phyloP scores from a whole-genome alignment of 23 red algal species.

The Pyropia haitanensis region DNA sequence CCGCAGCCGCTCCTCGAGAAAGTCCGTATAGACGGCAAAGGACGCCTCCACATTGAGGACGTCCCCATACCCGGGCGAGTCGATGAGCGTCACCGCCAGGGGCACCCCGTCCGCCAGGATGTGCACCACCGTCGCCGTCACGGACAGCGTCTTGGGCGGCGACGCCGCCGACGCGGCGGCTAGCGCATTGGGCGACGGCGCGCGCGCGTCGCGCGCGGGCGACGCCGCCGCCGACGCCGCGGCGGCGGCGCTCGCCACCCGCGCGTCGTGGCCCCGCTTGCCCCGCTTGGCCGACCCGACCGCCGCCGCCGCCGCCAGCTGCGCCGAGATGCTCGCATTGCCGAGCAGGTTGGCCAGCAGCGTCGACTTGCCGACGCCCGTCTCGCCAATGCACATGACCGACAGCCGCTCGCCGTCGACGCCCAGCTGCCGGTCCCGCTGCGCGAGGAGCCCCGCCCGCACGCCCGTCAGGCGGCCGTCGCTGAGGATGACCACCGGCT shows the following conservation, averaged over 20 bases:
- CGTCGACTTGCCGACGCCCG: too few relatives aligned
- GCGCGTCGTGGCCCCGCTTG: too few relatives aligned
- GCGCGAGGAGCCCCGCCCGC: background rate
- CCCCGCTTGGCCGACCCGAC: too few relatives aligned
- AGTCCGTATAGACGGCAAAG: background rate
- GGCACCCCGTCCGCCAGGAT: constrained; percentile 1
- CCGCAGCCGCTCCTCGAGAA: background rate
- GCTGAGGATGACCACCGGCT: too few relatives aligned
- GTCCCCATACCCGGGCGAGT: constrained; percentile 15
- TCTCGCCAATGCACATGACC: constrained; percentile 14
- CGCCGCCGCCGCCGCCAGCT: too few relatives aligned
- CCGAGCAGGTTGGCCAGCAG: too few relatives aligned
- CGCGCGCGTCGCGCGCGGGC: too few relatives aligned
- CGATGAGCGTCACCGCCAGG: background rate
- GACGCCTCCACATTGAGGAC: constrained; percentile 1
- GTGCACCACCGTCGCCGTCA: background rate
- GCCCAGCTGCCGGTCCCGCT: constrained; percentile 1
- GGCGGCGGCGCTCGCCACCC: too few relatives aligned
- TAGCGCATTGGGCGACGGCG: too few relatives aligned
- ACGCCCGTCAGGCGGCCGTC: background rate
- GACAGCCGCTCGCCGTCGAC: constrained; percentile 4
- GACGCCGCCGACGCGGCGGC: too few relatives aligned
- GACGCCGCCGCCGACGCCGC: too few relatives aligned
- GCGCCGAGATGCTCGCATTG: too few relatives aligned
- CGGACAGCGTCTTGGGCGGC: background rate